These are phyloP conservation scores for Boletus tylopilopsis DNA, from an alignment of 768 basidiomycete species.

Conservation along the genomic window DNA sequence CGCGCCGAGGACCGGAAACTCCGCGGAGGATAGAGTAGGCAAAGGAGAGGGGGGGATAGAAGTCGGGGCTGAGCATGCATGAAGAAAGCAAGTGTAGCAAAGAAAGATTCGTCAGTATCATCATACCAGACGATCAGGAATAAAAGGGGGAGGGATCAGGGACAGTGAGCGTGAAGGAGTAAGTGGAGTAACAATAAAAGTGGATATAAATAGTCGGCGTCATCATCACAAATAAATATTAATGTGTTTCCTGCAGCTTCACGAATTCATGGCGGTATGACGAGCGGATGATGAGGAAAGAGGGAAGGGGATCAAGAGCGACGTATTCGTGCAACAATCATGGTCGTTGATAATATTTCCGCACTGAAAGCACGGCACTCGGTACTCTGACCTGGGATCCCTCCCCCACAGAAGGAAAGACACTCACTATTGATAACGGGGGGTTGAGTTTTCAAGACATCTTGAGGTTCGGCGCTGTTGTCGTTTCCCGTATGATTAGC, in stretches of 20 bases:
- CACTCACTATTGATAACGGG: slow-evolving; percentile 60
- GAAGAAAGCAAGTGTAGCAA: slow-evolving; percentile 19
- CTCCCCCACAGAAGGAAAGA: slow-evolving; percentile 61
- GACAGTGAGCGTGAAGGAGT: slow-evolving; percentile 14
- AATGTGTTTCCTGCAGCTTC: slow-evolving; percentile 24
- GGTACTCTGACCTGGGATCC: slow-evolving; percentile 80
- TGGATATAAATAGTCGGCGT: slow-evolving; percentile 12
- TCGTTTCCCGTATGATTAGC: slow-evolving; percentile 19
- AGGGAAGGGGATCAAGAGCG: slow-evolving; percentile 16
- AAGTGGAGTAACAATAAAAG: slow-evolving; percentile 8
- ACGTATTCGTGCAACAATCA: slow-evolving; percentile 44
- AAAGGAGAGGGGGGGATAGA: slow-evolving; percentile 38
- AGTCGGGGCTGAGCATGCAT: slow-evolving; percentile 32
- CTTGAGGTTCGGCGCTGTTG: slow-evolving; percentile 21
- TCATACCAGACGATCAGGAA: slow-evolving; percentile 40
- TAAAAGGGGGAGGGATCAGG: slow-evolving; percentile 39
- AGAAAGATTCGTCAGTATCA: slow-evolving; percentile 40
- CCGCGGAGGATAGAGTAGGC: slow-evolving; percentile 56
- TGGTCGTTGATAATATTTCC: slow-evolving; percentile 72
- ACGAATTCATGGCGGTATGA: slow-evolving; percentile 26
- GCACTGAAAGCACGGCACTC: slow-evolving; percentile 89
- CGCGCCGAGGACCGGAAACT: slow-evolving; percentile 66
- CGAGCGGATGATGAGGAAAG: slow-evolving; percentile 23
- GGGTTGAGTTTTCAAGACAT: slow-evolving; percentile 23
- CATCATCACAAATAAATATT: slow-evolving; percentile 21